phyloP scores from a whole-genome alignment of 208 protist genomes.

The Tritrichomonas foetus region DNA sequence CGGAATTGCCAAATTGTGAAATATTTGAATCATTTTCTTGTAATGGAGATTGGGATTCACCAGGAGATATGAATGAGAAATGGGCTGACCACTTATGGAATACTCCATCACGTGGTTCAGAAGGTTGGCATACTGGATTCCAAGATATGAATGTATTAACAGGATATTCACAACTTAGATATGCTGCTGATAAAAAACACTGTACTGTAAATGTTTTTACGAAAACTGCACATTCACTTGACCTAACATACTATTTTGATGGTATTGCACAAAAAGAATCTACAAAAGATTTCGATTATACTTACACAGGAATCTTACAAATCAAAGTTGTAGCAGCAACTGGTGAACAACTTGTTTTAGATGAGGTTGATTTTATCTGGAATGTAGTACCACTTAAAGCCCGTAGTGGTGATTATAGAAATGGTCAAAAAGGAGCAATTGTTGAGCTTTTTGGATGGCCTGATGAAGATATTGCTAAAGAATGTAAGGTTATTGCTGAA shows the following conservation, averaged over 20 bases:
- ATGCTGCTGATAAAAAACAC: not conserved
- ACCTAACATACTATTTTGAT: constrained; percentile 56
- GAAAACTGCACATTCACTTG: not conserved
- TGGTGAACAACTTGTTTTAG: constrained; percentile 47
- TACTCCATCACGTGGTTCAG: constrained; percentile 42
- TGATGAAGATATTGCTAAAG: constrained; percentile 4
- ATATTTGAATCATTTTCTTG: too few relatives aligned
- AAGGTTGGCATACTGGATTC: constrained; percentile 44
- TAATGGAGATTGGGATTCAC: too few relatives aligned
- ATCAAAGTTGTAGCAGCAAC: constrained; percentile 38
- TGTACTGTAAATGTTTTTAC: constrained; percentile 9
- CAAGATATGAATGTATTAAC: constrained; percentile 54
- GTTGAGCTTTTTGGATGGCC: constrained; percentile 64
- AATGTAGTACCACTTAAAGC: constrained; percentile 42
- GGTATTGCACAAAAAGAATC: constrained; percentile 35
- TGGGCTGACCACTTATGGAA: constrained; percentile 36
- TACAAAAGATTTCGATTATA: constrained; percentile 5
- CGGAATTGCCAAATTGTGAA: too few relatives aligned
- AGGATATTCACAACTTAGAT: constrained; percentile 44
- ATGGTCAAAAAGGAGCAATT: constrained; percentile 64
- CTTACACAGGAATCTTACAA: constrained; percentile 12
- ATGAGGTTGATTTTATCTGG: constrained; percentile 58
- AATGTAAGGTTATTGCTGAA: constrained; percentile 10
- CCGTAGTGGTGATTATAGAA: constrained; percentile 54
- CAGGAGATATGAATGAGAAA: not conserved